Conservation (phyloP, 163 green algal species). For the Scenedesmus sp. region DNA sequence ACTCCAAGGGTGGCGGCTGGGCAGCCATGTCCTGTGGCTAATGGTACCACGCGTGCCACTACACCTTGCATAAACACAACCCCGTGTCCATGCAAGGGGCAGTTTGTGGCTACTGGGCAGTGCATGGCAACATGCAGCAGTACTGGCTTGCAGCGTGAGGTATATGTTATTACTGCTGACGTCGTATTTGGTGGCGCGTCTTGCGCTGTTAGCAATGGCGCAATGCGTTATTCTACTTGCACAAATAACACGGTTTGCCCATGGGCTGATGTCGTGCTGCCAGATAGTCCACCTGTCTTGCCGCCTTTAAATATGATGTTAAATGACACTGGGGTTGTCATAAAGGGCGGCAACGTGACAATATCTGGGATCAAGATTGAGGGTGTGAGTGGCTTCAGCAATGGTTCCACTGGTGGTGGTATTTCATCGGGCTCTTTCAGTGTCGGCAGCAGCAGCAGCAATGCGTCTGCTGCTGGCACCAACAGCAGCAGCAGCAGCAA, state of each 20-base stretch:
- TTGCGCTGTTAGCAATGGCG: not conserved
- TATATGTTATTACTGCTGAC: not conserved
- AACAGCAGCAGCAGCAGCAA: not conserved
- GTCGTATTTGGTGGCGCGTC: not conserved
- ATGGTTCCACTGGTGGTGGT: not conserved
- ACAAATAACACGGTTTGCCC: constrained; percentile 24
- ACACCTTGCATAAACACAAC: not conserved
- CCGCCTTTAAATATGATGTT: constrained; percentile 15
- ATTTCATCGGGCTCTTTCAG: not conserved
- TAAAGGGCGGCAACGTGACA: constrained; percentile 26
- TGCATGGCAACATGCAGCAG: constrained; percentile 1
- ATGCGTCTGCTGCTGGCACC: not conserved
- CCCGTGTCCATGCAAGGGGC: not conserved
- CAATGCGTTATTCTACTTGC: not conserved
- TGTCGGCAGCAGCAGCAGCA: not conserved
- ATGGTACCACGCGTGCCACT: not conserved
- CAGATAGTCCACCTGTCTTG: constrained; percentile 24
- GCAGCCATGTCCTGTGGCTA: not conserved
- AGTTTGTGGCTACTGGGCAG: not conserved
- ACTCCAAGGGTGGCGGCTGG: not conserved
- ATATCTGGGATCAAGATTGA: constrained; percentile 30
- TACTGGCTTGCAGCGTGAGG: not conserved
- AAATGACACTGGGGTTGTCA: constrained; percentile 11
- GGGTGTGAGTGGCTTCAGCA: not conserved
- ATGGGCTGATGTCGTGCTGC: not conserved